Base-by-base conservation (phyloP, 495 filamentous ascomycete genomes). In the Poronia punctata region DNA sequence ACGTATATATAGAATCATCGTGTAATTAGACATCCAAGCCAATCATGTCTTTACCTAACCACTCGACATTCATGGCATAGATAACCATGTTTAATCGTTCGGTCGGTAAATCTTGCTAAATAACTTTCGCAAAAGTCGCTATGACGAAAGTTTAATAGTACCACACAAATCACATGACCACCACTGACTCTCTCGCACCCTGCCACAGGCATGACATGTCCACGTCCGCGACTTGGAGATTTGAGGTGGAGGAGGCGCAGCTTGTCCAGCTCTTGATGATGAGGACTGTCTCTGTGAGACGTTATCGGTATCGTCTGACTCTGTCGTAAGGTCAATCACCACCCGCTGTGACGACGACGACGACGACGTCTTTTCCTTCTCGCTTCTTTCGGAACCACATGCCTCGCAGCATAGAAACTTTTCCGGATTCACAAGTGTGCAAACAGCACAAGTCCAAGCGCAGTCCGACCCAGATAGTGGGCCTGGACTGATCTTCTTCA, bases 391-490 rank as follows among this genome's bases (percentile, higher is more conserved):
- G 1, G 68, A 63, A 5, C 71, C 79, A 54, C 89, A 96, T 2
- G 78, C 87, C 50, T 89, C 88, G 57, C 89, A 96, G 49, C 70
- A 74, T 7, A 85, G 68, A 47, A 70, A 86, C 16, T 61, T 73
- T 19, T 71, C 46, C 3, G 84, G 79, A 51, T 97, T 97, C 35
- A 80, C 75, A n/a, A 92, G 71, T 0, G 90, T 97, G 54, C 90
- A 95, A 22, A 78, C 69, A 15, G 68, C 66, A 48, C 90, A 97
- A 8, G 72, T 68, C 90, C 90, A 96, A 5, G 24, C 71, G 65
- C 18, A 18, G 5, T 22, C 31, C 0, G 3, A 7, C 16, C 47
- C 19, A 15, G 35, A 18, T 41, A 14, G 29, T 28, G n/a, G n/a
- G n/a, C n/a, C n/a, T n/a, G n/a, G n/a, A 49, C 87, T 88, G 0